Evolutionary conservation across 1,284 basidiomycete genomes (phyloP).

Genomic region (Grifola frondosa): DNA sequence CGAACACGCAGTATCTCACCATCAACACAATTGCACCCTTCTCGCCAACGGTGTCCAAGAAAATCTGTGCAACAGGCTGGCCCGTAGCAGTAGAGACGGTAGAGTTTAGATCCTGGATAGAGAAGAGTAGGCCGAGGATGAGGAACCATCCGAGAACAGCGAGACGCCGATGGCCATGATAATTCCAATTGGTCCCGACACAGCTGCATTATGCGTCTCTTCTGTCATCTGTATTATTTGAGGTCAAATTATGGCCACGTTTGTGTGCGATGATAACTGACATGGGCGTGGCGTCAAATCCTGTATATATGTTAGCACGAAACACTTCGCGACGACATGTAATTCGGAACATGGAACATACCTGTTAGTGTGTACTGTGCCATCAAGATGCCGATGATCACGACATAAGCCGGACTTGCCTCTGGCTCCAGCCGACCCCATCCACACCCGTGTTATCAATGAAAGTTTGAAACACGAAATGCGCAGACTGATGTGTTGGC

Average conservation of each 20-base stretch:
- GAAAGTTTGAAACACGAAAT: slow-evolving; percentile 70
- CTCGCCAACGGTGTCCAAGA: slow-evolving; percentile 71
- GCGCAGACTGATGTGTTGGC: slow-evolving; percentile 63
- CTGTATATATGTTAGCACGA: slow-evolving; percentile 31
- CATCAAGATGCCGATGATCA: slow-evolving; percentile 68
- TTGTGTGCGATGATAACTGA: slow-evolving; percentile 31
- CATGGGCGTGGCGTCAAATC: slow-evolving; percentile 72
- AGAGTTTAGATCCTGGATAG: slow-evolving; percentile 64
- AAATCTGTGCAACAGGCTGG: slow-evolving; percentile 75
- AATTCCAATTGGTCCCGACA: slow-evolving; percentile 65
- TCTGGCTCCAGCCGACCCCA: slow-evolving; percentile 63
- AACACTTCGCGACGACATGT: not conserved
- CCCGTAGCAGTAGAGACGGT: slow-evolving; percentile 56
- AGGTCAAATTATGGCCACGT: slow-evolving; percentile 5
- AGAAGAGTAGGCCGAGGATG: slow-evolving; percentile 69
- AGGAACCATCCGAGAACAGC: slow-evolving; percentile 73
- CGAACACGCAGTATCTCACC: no score
- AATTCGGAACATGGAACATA: slow-evolving; percentile 24
- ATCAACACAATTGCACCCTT: slow-evolving; percentile 71
- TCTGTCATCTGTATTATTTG: slow-evolving; percentile 62
- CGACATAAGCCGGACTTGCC: slow-evolving; percentile 72
- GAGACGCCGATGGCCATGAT: slow-evolving; percentile 74
- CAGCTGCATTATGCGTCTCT: slow-evolving; percentile 73
- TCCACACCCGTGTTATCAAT: slow-evolving; percentile 65
- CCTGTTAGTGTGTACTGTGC: slow-evolving; percentile 72